Conservation (phyloP, 495 filamentous ascomycete genomes). For the Podospora appendiculata region DNA sequence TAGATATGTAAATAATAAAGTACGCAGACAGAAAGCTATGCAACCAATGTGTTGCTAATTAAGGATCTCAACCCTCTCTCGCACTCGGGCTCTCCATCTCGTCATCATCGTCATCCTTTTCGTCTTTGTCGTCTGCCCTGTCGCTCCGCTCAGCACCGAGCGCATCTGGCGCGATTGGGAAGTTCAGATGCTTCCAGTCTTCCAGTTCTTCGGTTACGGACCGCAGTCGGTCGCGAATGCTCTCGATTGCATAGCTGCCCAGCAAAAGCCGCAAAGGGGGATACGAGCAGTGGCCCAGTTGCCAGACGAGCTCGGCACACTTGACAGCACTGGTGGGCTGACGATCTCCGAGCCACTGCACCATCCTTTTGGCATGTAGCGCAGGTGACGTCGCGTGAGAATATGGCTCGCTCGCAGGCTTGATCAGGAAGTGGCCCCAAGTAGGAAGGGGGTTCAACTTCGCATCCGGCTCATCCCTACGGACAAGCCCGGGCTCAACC, state of each 20-base stretch:
- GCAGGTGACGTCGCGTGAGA: conserved; percentile 67
- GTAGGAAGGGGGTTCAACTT: conserved; percentile 53
- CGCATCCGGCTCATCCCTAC: conserved; percentile 58
- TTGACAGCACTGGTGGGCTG: conserved; percentile 90
- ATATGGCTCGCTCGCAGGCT: conserved; percentile 77
- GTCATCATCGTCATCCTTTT: conserved; percentile 18
- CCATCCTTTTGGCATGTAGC: conserved; percentile 82
- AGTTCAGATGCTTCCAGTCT: conserved; percentile 80
- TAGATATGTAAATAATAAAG: no score
- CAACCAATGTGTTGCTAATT: no score
- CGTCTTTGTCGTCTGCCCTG: conserved; percentile 8
- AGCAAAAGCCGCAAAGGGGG: conserved; percentile 79
- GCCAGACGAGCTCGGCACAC: conserved; percentile 94
- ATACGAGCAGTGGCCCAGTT: conserved; percentile 86
- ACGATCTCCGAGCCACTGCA: conserved; percentile 89
- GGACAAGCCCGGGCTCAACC: conserved; percentile 82
- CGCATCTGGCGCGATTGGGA: conserved; percentile 32
- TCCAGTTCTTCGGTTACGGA: conserved; percentile 93
- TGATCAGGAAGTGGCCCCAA: conserved; percentile 89
- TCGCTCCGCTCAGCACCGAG: conserved; percentile 13
- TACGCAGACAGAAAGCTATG: no score
- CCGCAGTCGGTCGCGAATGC: conserved; percentile 78
- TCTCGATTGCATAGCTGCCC: conserved; percentile 91
- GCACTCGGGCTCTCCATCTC: conserved; percentile 10
- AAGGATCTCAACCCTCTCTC: not conserved